Base-by-base conservation (phyloP, 805 yeast species). In the Priceomyces carsonii region DNA sequence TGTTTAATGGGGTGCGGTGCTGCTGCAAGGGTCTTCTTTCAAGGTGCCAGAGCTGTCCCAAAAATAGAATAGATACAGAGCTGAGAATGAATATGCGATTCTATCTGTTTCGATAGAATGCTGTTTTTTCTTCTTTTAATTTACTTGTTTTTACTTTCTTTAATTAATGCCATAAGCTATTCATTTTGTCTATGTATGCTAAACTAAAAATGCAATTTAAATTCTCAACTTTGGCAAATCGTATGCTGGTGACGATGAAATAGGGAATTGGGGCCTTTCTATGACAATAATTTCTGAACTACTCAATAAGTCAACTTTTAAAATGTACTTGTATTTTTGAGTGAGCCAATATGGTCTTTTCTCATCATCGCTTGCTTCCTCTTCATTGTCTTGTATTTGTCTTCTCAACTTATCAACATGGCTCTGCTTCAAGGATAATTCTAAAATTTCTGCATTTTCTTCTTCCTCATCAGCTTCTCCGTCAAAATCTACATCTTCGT, bases 1-100 rank as follows among this genome's bases (percentile, higher is more conserved):
- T 71, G 77, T 30, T 62, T 82, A 48, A 80, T 82, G 63, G 82
- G 81, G 3, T 64, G 69, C 31, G 87, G 77, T 10, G 65, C 85
- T 10, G 88, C 87, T 7, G 86, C 87, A 3, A 70, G 87, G 48
- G 70, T 77, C 3, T 81, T 80, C 59, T 76, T 80, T 59, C 85
- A 81, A 56, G 80, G 80, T 25, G 86, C 82, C 5, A 64, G 87
- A 46, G 61, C 79, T 1, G 59, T 68, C 10, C 65, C 67, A 6
- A 46, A 51, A 29, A 51, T 61, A 24, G 39, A 41, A 12, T 46
- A 26, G 18, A 10, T 23, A 5, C n/a, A 13, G 8, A 26, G 8
- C 23, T 10, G 8, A 25, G 8, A 25, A 9, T 25, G 9, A 25
- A 25, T 8, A 25, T 8, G 12, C 9, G 12, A 9, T 8, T 8